Percentiles rank a stretch among this genome's conserved stretches.
Conservation (phyloP, 139 green algal species). For the Pleodorina starrii region DNA sequence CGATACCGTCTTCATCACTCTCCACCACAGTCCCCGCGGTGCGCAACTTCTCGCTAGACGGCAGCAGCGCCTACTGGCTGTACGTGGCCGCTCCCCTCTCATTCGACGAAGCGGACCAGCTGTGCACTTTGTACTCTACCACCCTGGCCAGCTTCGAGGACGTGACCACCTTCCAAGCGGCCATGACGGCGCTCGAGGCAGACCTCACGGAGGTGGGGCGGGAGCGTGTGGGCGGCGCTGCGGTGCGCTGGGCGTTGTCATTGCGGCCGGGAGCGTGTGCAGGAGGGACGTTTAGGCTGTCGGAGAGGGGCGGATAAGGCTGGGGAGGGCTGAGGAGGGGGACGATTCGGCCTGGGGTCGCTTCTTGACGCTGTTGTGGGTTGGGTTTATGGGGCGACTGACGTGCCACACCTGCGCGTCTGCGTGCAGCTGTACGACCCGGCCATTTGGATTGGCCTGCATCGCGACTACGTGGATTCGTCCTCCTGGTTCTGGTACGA, state of each 20-base stretch:
- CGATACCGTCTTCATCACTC: too few species aligned
- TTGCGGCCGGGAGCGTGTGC: too few species aligned
- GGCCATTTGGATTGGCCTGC: slow-evolving; percentile 29
- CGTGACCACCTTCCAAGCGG: not conserved
- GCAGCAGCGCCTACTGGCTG: not conserved
- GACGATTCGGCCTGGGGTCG: too few species aligned
- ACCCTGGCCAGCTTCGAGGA: slow-evolving; percentile 23
- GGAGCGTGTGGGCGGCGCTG: not conserved
- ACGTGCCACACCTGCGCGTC: too few species aligned
- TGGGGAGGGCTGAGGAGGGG: too few species aligned
- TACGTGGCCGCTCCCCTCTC: not conserved
- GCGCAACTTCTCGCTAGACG: slow-evolving; percentile 27
- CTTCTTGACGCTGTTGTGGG: too few species aligned
- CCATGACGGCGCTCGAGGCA: slow-evolving; percentile 4
- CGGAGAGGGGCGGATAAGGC: too few species aligned
- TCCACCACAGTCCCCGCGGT: slow-evolving; percentile 24
- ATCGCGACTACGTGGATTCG: not conserved
- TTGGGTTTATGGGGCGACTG: too few species aligned
- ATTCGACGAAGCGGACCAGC: slow-evolving; percentile 8
- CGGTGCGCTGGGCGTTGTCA: too few species aligned
- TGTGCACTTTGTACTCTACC: not conserved
- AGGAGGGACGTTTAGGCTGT: too few species aligned
- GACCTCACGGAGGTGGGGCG: not conserved
- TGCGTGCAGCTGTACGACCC: slow-evolving; percentile 46
- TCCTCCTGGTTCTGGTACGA: slow-evolving; percentile 11